Base-by-base conservation (phyloP, 2,329 filamentous ascomycete genomes). In the Gyromitra esculenta region DNA sequence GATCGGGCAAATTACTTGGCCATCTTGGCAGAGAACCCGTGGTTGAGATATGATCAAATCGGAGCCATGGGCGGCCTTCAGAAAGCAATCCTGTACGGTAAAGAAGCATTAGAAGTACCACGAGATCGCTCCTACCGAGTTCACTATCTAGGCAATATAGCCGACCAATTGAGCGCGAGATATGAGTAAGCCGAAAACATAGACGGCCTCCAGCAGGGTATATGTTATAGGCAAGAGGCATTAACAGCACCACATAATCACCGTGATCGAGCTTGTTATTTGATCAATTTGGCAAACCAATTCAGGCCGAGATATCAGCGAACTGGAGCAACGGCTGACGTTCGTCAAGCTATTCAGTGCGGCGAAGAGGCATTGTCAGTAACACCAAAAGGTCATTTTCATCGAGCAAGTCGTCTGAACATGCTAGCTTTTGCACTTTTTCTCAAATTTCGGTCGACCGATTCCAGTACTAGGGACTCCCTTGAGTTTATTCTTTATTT, bases 61-160 rank as follows among this genome's bases (percentile, higher is more conserved):
- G 45, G 31, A 15, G 35, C 31, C 31, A 5, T 52, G 31, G 15
- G 35, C n/a, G 63, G 54, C 63, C 45, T 79, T 11, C 62, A 78
- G 57, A 35, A 62, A 13, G 71, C 75, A 15, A 74, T 79, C 21
- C 41, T 43, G 21, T 39, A 72, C 21, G 37, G 48, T 60, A 43
- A 39, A 54, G 63, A 65, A 15, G 45, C 45, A 52, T 52, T 65
- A 31, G 35, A 13, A 39, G 45, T 15, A 6, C n/a, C 31, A 41
- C 5, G 31, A 21, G n/a, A 0, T 4, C 45, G 25, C 11, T 7
- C 25, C 18, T 15, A 31, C 48, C 31, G 63, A 13, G 6, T 25
- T 39, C 8, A 9, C 5, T 9, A 11, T 13, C 39, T 70, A 18
- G 25, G 37, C 9, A 64, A 64, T 18, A 1, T 64, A 18, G 50